Evolutionary conservation across 345 rosid species (phyloP).

Genomic region (Eucalyptus decipiens): DNA sequence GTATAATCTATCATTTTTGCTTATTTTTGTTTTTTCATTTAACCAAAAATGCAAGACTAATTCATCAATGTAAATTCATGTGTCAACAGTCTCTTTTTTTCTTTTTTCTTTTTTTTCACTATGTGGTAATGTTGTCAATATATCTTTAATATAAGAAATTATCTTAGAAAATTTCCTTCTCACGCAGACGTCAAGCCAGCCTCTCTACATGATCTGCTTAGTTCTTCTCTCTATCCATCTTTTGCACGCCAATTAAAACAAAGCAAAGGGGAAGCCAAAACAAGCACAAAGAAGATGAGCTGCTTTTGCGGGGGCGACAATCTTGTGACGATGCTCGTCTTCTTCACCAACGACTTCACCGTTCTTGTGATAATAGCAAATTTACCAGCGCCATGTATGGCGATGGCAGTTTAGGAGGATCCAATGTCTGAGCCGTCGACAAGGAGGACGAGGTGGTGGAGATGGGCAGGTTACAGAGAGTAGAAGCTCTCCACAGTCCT

Average conservation of each 20-base stretch:
- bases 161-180: too few relatives aligned
- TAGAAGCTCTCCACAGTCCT: conserved; percentile 56
- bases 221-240: not conserved
- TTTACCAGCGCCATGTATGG: not conserved
- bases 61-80: not conserved
- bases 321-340: not conserved
- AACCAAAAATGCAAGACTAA: not conserved
- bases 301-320: conserved; percentile 6
- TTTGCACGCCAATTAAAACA: not conserved
- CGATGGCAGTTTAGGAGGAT: not conserved
- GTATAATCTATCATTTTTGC: not conserved
- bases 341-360: not conserved
- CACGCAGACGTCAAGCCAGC: not conserved
- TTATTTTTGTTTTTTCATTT: too few relatives aligned
- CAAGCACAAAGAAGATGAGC: conserved; percentile 34
- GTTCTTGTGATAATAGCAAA: not conserved
- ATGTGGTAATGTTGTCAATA: too few relatives aligned
- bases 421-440: not conserved
- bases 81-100: not conserved
- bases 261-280: not conserved
- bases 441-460: conserved; percentile 34
- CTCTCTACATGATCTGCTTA: not conserved
- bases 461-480: conserved; percentile 55
- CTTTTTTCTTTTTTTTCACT: rapidly evolving
- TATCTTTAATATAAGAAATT: too few relatives aligned